Conservation (phyloP, 805 yeast genomes). For the Candida ortonii region DNA sequence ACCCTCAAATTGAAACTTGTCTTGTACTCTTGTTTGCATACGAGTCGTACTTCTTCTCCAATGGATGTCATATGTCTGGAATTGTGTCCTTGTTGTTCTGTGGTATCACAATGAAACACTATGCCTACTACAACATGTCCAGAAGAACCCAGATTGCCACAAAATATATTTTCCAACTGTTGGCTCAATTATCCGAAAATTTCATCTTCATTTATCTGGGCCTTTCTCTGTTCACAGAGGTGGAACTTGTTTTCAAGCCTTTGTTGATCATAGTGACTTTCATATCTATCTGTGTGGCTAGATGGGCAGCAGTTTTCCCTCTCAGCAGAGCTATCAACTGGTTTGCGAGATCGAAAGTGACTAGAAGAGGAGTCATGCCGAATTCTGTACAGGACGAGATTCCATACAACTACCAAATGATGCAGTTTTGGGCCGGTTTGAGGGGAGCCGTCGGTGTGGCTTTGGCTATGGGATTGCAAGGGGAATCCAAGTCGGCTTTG, state of each 20-base stretch:
- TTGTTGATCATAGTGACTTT: constrained; percentile 86
- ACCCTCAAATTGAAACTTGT: constrained; percentile 97
- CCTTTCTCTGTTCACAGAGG: constrained; percentile 91
- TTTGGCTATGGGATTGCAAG: constrained; percentile 94
- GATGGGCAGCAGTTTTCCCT: constrained; percentile 98
- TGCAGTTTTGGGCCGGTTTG: constrained; percentile 99
- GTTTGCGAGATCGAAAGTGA: constrained; percentile 59
- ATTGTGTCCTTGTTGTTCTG: constrained; percentile 92
- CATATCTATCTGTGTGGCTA: constrained; percentile 84
- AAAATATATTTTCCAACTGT: constrained; percentile 86
- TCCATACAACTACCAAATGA: constrained; percentile 93
- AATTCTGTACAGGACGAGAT: constrained; percentile 71
- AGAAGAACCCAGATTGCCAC: constrained; percentile 95
- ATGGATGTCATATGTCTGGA: constrained; percentile 99
- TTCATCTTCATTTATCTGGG: constrained; percentile 96
- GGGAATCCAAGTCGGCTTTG: constrained; percentile 83
- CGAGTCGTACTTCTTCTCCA: constrained; percentile 94
- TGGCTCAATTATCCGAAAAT: constrained; percentile 95
- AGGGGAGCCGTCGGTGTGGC: constrained; percentile 99
- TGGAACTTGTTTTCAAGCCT: constrained; percentile 92
- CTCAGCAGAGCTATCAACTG: constrained; percentile 80
- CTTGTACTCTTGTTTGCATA: constrained; percentile 86
- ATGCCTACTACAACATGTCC: constrained; percentile 96
- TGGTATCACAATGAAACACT: constrained; percentile 95
- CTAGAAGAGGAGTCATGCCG: constrained; percentile 42